Evolutionary conservation across 345 rosid genomes (phyloP), one percentile per base, ranked within the genome.

Genomic region (Arabis hirsuta): DNA sequence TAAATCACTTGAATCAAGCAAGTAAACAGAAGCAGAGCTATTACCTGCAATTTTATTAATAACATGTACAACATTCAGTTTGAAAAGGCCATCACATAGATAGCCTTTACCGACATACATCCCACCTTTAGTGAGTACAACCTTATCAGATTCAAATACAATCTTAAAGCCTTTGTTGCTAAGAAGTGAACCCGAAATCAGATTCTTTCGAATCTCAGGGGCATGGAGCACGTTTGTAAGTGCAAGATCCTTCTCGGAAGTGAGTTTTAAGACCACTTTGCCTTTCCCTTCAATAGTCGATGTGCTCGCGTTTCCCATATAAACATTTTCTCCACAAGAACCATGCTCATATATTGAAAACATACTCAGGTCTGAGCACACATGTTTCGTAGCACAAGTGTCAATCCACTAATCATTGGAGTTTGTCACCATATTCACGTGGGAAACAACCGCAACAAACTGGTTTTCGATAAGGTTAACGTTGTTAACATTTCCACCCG

Each of bases 111-210:
- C 19, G 38, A n/a, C 38, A 52, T 12, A 65, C 38, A 65, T 65
- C 38, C 14, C 38, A 65, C 59, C n/a, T 65, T 65, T 36, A 51
- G 14, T 50, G 59, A 22, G 36, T 24, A 65, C 26, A 65, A 65
- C 3, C 1, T 38, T 51, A n/a, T 52, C n/a, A 50, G 43, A 63
- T 0, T 63, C 55, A 46, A 29, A 47, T 12, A 64, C 32, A 47
- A 48, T 0, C 0, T 63, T 63, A 31, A 63, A 46, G 0, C 43
- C 47, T 38, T 34, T 50, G 5, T 65, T 65, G 6, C 47, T 65
- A 6, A 60, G 50, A 42, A 24, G 50, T 6, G 50, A 59, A 42
- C 36, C 51, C 0, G 8, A 60, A 12, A 55, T 55, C 26, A 55
- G 16, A 32, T 55, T 55, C 7, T 55, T 55, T n/a, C 26, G 11